Percentiles rank a stretch among this genome's conserved stretches.
phyloP scores from a whole-genome alignment of 2,329 filamentous ascomycete species.

The Monosporascus ibericus region DNA sequence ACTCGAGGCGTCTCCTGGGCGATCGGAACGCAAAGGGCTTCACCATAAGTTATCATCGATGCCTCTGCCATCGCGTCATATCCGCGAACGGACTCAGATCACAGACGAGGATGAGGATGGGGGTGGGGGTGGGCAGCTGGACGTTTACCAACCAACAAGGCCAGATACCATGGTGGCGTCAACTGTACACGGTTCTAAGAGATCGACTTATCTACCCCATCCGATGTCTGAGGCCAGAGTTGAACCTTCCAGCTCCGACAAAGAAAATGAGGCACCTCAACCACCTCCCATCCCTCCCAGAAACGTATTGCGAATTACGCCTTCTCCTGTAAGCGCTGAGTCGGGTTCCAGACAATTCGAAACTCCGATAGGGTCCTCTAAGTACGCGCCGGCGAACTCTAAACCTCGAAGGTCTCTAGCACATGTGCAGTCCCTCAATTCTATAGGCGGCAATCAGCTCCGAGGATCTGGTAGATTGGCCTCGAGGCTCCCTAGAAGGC shows the following conservation, averaged over 20 bases:
- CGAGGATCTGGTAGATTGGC: slow-evolving; percentile 5
- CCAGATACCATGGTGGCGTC: slow-evolving; percentile 3
- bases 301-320: slow-evolving; percentile 8
- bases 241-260: not conserved
- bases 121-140: slow-evolving; percentile 1
- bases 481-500: slow-evolving; percentile 10
- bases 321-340: slow-evolving; percentile 6
- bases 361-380: not conserved
- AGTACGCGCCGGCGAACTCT: slow-evolving; percentile 4
- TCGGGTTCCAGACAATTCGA: slow-evolving; percentile 2
- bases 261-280: slow-evolving; percentile 8
- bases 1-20: slow-evolving; percentile 28
- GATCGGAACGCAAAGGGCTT: slow-evolving; percentile 4
- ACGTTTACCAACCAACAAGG: slow-evolving; percentile 11
- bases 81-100: slow-evolving; percentile 46
- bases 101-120: slow-evolving; percentile 30
- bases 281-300: slow-evolving; percentile 3
- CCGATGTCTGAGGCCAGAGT: not conserved
- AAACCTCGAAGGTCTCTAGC: slow-evolving; percentile 8
- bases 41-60: slow-evolving; percentile 14
- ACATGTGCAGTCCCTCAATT: slow-evolving; percentile 11
- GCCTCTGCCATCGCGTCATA: slow-evolving; percentile 29
- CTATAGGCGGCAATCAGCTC: slow-evolving; percentile 7
- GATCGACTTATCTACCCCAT: not conserved
- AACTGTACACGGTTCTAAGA: slow-evolving; percentile 3